Base-by-base conservation (phyloP, 2,329 filamentous ascomycete species). In the Westerdykella ornata region DNA sequence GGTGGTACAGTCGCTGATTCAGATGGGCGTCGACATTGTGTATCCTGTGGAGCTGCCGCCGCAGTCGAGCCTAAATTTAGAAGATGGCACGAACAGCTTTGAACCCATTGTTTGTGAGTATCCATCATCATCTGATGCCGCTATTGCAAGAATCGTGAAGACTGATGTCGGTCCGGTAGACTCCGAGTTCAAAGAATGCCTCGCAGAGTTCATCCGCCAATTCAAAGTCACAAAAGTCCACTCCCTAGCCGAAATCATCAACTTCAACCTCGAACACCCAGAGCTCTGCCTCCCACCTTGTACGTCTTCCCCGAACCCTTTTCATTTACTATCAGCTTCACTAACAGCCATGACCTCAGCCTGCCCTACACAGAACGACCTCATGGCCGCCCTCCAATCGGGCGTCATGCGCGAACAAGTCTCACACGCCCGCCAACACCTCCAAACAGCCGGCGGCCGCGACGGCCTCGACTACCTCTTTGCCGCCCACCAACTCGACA, bases 191-290 rank as follows among this genome's bases (percentile, higher is more conserved):
- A 62, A 59, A 41, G 56, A 62, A 7, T 57, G 57, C 18, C 43
- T 63, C 19, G 33, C 47, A 34, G 58, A 63, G n/a, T 65, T 61
- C 44, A 59, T 65, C 30, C 53, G 55, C 19, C 53, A 63, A 38
- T 61, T 63, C 46, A 59, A 54, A 33, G 48, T 52, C 12, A 62
- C 60, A 30, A 64, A 64, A 48, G 59, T 66, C 7, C 59, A 63
- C 46, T 63, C 59, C 3, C 51, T 65, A 16, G 59, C 61, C 16
- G 62, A 64, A 35, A 62, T 65, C 38, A 64, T 65, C 36, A 61
- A 66, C 45, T 64, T 63, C 49, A 66, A 66, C 39, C 48, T 57
- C 18, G 59, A 65, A 28, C 61, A 66, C 28, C 57, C 60, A 5
- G 60, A 66, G 37, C 56, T 64, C 13, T 57, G 53, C 11, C 51